These are phyloP conservation scores for Botryotinia convoluta DNA, from an alignment of 2,329 filamentous ascomycete genomes.

Conservation along the genomic window DNA sequence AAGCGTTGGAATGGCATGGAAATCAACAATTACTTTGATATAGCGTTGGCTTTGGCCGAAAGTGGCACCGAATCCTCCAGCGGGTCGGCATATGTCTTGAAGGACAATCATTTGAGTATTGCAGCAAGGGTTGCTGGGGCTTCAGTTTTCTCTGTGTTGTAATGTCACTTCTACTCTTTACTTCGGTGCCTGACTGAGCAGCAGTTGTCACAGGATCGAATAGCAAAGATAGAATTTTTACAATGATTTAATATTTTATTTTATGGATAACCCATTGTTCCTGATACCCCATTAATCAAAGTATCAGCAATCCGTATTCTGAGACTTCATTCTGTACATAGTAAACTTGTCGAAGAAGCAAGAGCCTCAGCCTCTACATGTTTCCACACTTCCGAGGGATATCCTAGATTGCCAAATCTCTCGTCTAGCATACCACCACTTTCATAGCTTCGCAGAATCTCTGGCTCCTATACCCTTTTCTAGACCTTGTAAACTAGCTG, in stretches of 20 bases:
- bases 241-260: background rate
- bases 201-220: background rate
- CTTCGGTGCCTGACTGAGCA: too few species aligned
- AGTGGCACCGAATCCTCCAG: background rate
- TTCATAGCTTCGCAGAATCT: background rate
- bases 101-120: background rate
- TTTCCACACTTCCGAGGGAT: background rate
- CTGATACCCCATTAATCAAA: background rate
- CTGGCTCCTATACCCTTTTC: too few species aligned
- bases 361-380: background rate
- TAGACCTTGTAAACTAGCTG: background rate
- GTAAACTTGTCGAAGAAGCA: background rate
- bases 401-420: background rate
- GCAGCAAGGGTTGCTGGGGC: background rate
- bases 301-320: background rate
- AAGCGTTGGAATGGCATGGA: background rate
- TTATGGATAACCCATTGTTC: background rate
- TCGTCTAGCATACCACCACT: background rate
- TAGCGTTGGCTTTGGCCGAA: background rate
- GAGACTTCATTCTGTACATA: background rate
- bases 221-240: too few species aligned
- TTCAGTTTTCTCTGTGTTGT: background rate
- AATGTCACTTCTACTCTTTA: background rate
- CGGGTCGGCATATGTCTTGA: rapidly evolving
- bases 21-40: conserved; percentile 6